These are phyloP conservation scores for Nicotiana attenuata DNA, from an alignment of 257 asterid genomes.

Conservation along the genomic window DNA sequence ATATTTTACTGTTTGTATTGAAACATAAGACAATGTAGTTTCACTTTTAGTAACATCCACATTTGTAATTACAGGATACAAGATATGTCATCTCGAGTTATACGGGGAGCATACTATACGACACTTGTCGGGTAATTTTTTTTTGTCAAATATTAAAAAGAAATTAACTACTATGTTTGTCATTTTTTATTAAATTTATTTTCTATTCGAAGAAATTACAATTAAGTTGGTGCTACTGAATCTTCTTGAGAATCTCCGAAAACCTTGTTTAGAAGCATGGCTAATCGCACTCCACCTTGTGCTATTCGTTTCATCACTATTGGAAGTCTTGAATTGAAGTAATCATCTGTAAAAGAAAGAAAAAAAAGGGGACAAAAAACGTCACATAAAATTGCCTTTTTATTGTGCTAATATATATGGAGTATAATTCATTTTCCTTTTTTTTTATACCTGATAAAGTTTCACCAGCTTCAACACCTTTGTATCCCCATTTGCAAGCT, in stretches of 20 bases:
- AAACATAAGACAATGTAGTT: background rate
- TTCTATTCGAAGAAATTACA: background rate
- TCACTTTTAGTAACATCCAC: background rate
- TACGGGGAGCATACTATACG: too few relatives aligned
- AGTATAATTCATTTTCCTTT: background rate
- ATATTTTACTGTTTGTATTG: background rate
- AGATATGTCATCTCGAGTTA: background rate
- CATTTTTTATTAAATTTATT: background rate
- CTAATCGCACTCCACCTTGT: conserved; percentile 89
- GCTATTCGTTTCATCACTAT: conserved; percentile 83
- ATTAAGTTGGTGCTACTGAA: conserved; percentile 17
- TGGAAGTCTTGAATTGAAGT: conserved; percentile 71
- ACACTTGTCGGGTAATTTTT: too few relatives aligned
- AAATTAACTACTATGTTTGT: background rate
- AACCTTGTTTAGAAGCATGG: conserved; percentile 64
- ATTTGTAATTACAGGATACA: background rate
- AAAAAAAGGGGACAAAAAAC: background rate
- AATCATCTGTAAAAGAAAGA: conserved; percentile 40
- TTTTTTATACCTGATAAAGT: conserved; percentile 58
- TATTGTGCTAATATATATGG: background rate
- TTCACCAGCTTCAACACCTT: conserved; percentile 66
- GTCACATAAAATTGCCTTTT: background rate
- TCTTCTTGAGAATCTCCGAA: conserved; percentile 35
- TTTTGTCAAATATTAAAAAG: too few relatives aligned
- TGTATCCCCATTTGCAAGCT: conserved; percentile 93